These are phyloP conservation scores for Trichoderma sp. DNA, from an alignment of 2,329 filamentous ascomycete species.

Conservation along the genomic window DNA sequence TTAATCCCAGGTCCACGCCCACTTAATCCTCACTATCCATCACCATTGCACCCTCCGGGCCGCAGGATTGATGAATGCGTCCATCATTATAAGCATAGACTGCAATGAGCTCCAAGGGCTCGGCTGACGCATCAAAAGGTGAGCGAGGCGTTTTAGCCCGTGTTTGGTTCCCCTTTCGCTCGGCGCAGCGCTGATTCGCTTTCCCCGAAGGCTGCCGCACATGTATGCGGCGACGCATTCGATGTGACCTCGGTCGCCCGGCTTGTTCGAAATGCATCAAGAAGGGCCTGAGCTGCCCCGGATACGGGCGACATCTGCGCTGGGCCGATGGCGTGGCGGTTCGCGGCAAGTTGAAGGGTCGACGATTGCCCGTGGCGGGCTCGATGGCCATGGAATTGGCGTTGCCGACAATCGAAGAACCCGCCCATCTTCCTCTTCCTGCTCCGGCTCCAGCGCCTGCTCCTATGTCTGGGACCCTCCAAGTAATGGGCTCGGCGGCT, in stretches of 20 bases:
- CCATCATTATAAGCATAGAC: not conserved
- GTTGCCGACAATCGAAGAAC: not conserved
- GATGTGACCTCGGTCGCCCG: conserved; percentile 28
- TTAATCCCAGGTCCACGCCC: not conserved
- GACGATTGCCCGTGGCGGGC: conserved; percentile 21
- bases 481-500: not conserved
- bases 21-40: not conserved
- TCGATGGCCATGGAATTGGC: conserved; percentile 3
- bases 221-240: conserved; percentile 31
- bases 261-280: conserved; percentile 30
- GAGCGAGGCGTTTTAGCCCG: not conserved
- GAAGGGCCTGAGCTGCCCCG: conserved; percentile 30
- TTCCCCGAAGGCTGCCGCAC: conserved; percentile 26
- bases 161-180: not conserved
- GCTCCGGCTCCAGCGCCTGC: not conserved
- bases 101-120: conserved; percentile 17
- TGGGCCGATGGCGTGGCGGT: conserved; percentile 31
- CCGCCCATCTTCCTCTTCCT: not conserved
- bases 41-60: not conserved
- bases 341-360: conserved; percentile 28
- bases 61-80: conserved; percentile 10
- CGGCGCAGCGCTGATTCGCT: not conserved
- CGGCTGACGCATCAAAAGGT: conserved; percentile 16
- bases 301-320: conserved; percentile 28
- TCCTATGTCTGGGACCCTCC: not conserved